phyloP scores from a whole-genome alignment of 2,329 filamentous ascomycete species.

The Colletotrichum magnum region DNA sequence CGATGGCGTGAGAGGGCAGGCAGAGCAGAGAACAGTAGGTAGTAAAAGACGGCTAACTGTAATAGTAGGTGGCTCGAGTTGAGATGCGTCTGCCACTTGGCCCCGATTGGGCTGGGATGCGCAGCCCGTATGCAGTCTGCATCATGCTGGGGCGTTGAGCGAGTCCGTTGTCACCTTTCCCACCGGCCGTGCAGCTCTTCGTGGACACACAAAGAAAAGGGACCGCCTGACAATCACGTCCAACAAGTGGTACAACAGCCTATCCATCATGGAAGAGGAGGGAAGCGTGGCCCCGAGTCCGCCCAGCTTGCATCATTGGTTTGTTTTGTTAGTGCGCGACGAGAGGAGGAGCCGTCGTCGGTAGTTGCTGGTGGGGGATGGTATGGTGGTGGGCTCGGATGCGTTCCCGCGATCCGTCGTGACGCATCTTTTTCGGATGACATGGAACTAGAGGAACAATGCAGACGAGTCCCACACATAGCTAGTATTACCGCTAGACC shows the following conservation, averaged over 20 bases:
- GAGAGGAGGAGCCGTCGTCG: constrained; percentile 11
- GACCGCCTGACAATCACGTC: not conserved
- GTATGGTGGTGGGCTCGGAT: constrained; percentile 17
- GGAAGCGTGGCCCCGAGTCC: too few relatives aligned
- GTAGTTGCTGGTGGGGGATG: constrained; percentile 12
- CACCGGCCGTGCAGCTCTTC: not conserved
- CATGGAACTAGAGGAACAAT: constrained; percentile 3
- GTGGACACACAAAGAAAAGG: not conserved
- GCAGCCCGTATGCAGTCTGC: not conserved
- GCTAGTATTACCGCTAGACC: too few relatives aligned
- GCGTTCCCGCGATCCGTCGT: constrained; percentile 28
- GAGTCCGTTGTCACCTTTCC: constrained; percentile 15
- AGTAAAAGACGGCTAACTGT: too few relatives aligned
- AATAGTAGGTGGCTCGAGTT: not conserved
- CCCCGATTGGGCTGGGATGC: constrained; percentile 1
- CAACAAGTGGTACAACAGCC: too few relatives aligned
- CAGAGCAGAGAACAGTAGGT: too few relatives aligned
- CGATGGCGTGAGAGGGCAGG: too few relatives aligned
- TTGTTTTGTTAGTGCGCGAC: not conserved
- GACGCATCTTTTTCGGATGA: constrained; percentile 20
- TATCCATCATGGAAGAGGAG: too few relatives aligned
- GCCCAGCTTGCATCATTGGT: not conserved
- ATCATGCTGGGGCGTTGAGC: constrained; percentile 25
- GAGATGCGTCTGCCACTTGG: not conserved
- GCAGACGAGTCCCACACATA: too few relatives aligned